phyloP scores from a whole-genome alignment of 108 stramenopile genomes.

The Schizochytrium sp. region DNA sequence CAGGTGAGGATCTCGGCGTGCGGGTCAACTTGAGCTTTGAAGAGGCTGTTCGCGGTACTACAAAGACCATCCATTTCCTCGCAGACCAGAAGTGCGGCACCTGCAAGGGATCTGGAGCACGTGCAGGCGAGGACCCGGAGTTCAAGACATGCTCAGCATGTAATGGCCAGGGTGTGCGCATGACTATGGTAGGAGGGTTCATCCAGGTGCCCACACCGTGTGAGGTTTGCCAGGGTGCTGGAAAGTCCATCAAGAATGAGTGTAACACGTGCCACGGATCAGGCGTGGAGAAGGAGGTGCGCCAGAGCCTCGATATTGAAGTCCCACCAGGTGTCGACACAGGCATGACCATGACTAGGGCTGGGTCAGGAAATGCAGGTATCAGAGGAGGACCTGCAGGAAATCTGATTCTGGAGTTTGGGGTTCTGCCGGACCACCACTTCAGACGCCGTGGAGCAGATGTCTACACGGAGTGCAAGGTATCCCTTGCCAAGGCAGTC shows the following conservation, averaged over 20 bases:
- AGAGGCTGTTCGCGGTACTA: constrained; percentile 88
- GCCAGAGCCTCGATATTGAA: constrained; percentile 84
- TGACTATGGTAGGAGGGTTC: constrained; percentile 27
- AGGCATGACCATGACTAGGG: constrained; percentile 89
- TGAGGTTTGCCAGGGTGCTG: constrained; percentile 25
- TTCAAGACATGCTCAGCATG: constrained; percentile 63
- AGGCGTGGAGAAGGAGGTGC: constrained; percentile 81
- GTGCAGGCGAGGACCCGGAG: constrained; percentile 49
- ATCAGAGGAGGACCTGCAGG: constrained; percentile 87
- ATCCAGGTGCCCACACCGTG: constrained; percentile 54
- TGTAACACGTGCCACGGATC: constrained; percentile 66
- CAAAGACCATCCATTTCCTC: constrained; percentile 62
- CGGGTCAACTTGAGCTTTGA: constrained; percentile 84
- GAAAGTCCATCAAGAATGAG: constrained; percentile 29
- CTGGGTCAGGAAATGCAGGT: constrained; percentile 91
- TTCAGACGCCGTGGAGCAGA: constrained; percentile 85
- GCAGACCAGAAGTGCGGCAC: constrained; percentile 67
- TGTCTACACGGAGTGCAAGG: constrained; percentile 84
- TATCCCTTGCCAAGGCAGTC: constrained; percentile 85
- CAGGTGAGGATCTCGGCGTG: constrained; percentile 89
- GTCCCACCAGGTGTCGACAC: constrained; percentile 92
- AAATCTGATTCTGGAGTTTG: constrained; percentile 87
- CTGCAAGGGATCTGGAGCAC: constrained; percentile 60
- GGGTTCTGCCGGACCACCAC: constrained; percentile 88
- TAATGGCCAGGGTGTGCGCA: constrained; percentile 60